These are phyloP conservation scores for Tausonia pullulans DNA, from an alignment of 1,284 basidiomycete species.

Conservation along the genomic window DNA sequence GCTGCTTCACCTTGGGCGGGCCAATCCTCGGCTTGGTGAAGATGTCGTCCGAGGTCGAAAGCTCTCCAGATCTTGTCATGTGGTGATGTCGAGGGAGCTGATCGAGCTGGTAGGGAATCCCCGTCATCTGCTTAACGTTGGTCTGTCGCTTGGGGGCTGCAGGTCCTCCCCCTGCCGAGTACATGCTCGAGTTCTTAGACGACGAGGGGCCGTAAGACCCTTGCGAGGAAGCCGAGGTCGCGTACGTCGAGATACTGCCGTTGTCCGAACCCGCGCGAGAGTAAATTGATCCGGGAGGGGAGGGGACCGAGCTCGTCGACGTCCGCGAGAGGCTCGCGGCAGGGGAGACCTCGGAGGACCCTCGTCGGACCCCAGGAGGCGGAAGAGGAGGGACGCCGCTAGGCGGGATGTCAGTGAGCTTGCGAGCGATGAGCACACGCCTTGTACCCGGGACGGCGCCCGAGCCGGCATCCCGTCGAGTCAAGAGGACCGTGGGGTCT, in stretches of 20 bases:
- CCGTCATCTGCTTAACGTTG: constrained; percentile 16
- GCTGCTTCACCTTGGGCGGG: constrained; percentile 14
- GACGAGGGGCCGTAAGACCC: not conserved
- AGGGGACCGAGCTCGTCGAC: constrained; percentile 1
- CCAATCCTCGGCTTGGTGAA: constrained; percentile 6
- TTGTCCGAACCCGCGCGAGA: not conserved
- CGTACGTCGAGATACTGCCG: constrained; percentile 11
- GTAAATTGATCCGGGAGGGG: constrained; percentile 12
- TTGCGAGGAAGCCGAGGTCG: constrained; percentile 11
- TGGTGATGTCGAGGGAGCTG: constrained; percentile 16
- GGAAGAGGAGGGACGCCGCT: not conserved
- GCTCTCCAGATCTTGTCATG: constrained; percentile 11
- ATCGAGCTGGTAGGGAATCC: constrained; percentile 16
- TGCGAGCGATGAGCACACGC: constrained; percentile 6
- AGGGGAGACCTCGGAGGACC: constrained; percentile 2
- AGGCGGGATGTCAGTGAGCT: not conserved
- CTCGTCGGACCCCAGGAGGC: not conserved
- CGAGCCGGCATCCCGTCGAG: constrained; percentile 4
- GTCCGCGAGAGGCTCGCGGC: constrained; percentile 1
- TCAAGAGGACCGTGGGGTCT: not conserved
- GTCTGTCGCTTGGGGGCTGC: constrained; percentile 7
- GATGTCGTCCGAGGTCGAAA: constrained; percentile 17
- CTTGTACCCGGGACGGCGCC: constrained; percentile 6
- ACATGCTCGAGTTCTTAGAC: constrained; percentile 5
- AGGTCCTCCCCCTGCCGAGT: not conserved